phyloP scores from a whole-genome alignment of 176 grass and related monocot genomes.

The Oryza glaberrima region DNA sequence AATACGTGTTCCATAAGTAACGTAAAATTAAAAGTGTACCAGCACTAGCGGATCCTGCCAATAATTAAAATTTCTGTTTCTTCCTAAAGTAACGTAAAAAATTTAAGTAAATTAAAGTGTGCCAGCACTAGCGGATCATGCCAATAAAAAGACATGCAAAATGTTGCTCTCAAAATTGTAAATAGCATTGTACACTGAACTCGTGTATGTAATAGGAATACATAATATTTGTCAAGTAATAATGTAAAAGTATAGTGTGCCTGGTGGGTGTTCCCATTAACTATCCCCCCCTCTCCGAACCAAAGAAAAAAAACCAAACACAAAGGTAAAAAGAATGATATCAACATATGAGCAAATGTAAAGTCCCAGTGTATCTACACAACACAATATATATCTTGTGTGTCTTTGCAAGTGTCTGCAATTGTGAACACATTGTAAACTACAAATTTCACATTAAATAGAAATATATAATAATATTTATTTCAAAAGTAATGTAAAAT shows the following conservation, averaged over 20 bases:
- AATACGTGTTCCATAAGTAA: background rate
- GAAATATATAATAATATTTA: background rate
- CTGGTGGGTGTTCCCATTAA: too few species aligned
- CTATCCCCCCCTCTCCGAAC: too few species aligned
- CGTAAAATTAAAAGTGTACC: background rate
- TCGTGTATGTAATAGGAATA: background rate
- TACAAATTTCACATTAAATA: background rate
- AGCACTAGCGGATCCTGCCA: background rate
- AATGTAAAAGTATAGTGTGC: too few species aligned
- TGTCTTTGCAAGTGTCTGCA: background rate
- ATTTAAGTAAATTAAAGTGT: background rate
- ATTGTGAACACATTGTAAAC: too few species aligned
- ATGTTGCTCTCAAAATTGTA: background rate
- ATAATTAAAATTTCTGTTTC: background rate
- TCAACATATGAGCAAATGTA: too few species aligned
- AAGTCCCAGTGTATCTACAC: too few species aligned
- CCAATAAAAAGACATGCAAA: background rate
- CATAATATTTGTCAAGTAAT: too few species aligned
- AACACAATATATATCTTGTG: background rate
- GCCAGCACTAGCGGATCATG: background rate
- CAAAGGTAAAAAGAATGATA: too few species aligned
- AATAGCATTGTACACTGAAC: background rate
- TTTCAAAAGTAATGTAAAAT: background rate
- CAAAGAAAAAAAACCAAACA: too few species aligned
- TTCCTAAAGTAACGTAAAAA: background rate